Base-by-base conservation (phyloP, 2,329 filamentous ascomycete species). In the Penicillium sp. region DNA sequence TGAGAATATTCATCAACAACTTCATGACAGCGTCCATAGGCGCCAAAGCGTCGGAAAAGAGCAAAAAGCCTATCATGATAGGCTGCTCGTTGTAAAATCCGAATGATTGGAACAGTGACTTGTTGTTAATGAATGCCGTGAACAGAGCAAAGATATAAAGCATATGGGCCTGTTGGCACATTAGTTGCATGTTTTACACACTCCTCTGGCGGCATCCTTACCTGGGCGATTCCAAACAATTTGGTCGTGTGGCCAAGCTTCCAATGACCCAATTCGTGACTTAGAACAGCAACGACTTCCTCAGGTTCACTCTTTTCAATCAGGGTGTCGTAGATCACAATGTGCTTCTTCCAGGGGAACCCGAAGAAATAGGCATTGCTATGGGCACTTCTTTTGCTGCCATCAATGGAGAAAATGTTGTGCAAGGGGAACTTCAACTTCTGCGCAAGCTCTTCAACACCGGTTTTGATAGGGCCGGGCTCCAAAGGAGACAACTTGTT, bases 261-360 rank as follows among this genome's bases (percentile, higher is more conserved):
- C 94, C 94, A 99, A 79, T 99, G 94, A 52, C 94, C 94, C 48
- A 99, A 83, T 76, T 99, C 94, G 72, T 99, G 94, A 35, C 91
- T 92, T 54, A 99, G 80, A 53, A 99, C 92, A 63, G 94, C 93
- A 58, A 96, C 90, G 42, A 99, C 92, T 75, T 99, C 94, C 68
- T 94, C 83, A 3, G 89, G 86, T 61, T 92, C 85, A 72, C 89
- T 94, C 83, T 97, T 96, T 76, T 97, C 93, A 61, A 99, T 91
- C 61, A 99, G 78, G 5, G 95, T 99, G 71, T 99, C 94, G 72
- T 96, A 99, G 70, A 99, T 95, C 68, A 99, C 94, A 79, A 99
- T 99, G 79, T 97, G 95, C 83, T 97, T 97, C 83, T 97, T 97
- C 92, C 93, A 99, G 43, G 94, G 94, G 56, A 99, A 83, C 59